Conservation (phyloP, 129 eudicot species). For the Chrysanthemum seticuspe region DNA sequence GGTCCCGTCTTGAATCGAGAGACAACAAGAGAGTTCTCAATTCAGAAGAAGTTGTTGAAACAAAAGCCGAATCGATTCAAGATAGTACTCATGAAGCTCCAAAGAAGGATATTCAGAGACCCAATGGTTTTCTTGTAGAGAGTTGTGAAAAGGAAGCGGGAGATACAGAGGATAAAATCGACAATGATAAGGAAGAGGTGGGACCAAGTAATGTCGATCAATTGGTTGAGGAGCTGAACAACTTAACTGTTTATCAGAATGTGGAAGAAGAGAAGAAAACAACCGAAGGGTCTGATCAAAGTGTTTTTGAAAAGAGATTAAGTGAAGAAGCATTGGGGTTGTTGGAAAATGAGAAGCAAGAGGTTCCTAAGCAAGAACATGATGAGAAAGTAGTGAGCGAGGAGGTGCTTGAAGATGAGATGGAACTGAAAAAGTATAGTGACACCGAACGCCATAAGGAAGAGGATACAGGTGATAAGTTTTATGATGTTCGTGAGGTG, state of each 20-base stretch:
- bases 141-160: slow-evolving; percentile 29
- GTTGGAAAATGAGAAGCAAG: slow-evolving; percentile 29
- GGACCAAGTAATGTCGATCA: slow-evolving; percentile 9
- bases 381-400: slow-evolving; percentile 27
- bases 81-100: slow-evolving; percentile 21
- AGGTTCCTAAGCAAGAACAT: slow-evolving; percentile 37
- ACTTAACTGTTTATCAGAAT: slow-evolving; percentile 21
- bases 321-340: slow-evolving; percentile 25
- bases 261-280: slow-evolving; percentile 29
- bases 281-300: slow-evolving; percentile 20
- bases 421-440: neutral
- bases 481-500: slow-evolving; percentile 35
- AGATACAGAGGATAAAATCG: slow-evolving; percentile 21
- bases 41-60: slow-evolving; percentile 27
- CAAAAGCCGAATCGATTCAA: slow-evolving; percentile 30
- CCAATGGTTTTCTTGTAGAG: slow-evolving; percentile 29
- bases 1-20: slow-evolving; percentile 17
- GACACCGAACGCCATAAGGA: slow-evolving; percentile 20
- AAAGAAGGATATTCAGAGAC: slow-evolving; percentile 30
- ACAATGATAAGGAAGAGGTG: slow-evolving; percentile 23
- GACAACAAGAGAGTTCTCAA: slow-evolving; percentile 18
- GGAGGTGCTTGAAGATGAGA: slow-evolving; percentile 17
- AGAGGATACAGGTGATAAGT: slow-evolving; percentile 34
- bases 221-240: slow-evolving; percentile 20
- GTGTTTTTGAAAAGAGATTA: slow-evolving; percentile 25